Percentiles rank a stretch among this genome's conserved stretches.
phyloP scores from a whole-genome alignment of 345 rosid species.

The Salix caprea region DNA sequence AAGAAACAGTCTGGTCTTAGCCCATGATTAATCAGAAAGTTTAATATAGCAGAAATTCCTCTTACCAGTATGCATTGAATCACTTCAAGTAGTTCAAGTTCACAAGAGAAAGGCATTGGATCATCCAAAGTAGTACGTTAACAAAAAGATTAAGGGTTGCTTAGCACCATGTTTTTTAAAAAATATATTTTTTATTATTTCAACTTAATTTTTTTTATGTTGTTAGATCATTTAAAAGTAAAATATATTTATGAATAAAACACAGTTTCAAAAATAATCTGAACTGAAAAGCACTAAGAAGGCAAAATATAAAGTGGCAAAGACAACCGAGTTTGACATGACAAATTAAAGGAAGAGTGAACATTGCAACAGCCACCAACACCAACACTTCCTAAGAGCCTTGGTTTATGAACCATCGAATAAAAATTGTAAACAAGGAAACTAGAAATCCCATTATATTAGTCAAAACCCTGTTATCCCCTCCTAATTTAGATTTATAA shows the following conservation, averaged over 20 bases:
- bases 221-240: too few species aligned
- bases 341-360: not conserved
- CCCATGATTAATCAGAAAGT: too few species aligned
- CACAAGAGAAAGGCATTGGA: not conserved
- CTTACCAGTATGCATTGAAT: too few species aligned
- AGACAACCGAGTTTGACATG: not conserved
- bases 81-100: too few species aligned
- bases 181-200: too few species aligned
- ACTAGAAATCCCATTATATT: not conserved
- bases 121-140: not conserved
- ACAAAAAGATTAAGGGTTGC: too few species aligned
- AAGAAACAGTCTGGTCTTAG: too few species aligned
- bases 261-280: too few species aligned
- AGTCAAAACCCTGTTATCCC: not conserved
- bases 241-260: too few species aligned
- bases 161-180: too few species aligned
- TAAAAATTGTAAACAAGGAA: not conserved
- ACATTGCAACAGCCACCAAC: not conserved
- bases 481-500: not conserved
- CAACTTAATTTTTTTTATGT: too few species aligned
- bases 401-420: not conserved
- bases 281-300: not conserved
- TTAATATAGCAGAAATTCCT: too few species aligned
- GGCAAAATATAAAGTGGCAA: not conserved
- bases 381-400: not conserved